Evolutionary conservation across 1,139 yeast species (phyloP).

Genomic region (Debaryomyces robertsiae): DNA sequence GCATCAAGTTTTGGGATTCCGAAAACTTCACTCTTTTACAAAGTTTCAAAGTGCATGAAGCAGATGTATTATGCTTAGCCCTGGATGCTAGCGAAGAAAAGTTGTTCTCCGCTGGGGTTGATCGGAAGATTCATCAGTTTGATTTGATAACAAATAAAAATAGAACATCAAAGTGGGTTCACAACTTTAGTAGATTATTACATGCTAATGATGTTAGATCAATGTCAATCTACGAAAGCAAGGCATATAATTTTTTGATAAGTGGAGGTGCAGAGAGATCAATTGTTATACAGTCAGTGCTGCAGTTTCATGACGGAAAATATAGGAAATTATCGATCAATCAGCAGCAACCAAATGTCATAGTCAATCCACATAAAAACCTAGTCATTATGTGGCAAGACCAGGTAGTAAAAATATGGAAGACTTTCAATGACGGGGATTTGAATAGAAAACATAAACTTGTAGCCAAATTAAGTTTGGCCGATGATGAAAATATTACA

Average conservation of each 20-base stretch:
- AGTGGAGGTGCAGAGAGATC: conserved; percentile 92
- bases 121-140: conserved; percentile 81
- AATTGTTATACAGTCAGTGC: conserved; percentile 69
- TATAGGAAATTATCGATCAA: conserved; percentile 71
- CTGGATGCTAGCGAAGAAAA: conserved; percentile 63
- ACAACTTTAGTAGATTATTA: conserved; percentile 70
- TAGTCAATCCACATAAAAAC: conserved; percentile 50
- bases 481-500: conserved; percentile 82
- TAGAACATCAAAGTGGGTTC: conserved; percentile 70
- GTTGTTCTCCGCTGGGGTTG: conserved; percentile 90
- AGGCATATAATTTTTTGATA: conserved; percentile 66
- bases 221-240: conserved; percentile 69
- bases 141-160: conserved; percentile 43
- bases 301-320: conserved; percentile 71
- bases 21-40: conserved; percentile 74
- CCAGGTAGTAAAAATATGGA: conserved; percentile 83
- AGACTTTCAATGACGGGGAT: conserved; percentile 38
- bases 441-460: conserved; percentile 39
- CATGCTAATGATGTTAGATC: conserved; percentile 92
- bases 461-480: conserved; percentile 64
- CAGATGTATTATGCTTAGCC: conserved; percentile 81
- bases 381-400: conserved; percentile 79
- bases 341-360: conserved; percentile 61
- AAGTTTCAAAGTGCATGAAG: conserved; percentile 82
- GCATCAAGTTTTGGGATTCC: conserved; percentile 90